Conservation (phyloP, 768 basidiomycete species). For the Lactarius psammicola region DNA sequence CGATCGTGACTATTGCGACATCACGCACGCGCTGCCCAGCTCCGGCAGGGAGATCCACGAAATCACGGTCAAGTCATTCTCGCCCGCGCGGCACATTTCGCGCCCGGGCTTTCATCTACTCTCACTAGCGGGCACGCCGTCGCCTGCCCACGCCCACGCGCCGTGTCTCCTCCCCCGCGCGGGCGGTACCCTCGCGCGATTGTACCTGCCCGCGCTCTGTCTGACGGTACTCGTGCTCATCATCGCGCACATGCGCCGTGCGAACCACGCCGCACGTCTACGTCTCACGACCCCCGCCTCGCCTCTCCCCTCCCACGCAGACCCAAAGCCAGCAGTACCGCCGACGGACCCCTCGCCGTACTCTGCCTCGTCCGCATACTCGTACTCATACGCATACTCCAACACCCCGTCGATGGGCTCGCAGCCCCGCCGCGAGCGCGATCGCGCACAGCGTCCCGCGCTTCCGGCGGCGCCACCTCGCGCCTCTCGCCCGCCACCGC, state of each 20-base stretch:
- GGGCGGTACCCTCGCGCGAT: constrained; percentile 51
- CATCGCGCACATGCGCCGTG: constrained; percentile 42
- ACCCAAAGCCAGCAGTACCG: not conserved
- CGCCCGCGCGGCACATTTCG: constrained; percentile 66
- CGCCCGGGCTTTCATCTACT: constrained; percentile 85
- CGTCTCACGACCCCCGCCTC: constrained; percentile 26
- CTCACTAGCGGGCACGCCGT: constrained; percentile 48
- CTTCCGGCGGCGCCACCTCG: not conserved
- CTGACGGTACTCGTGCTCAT: constrained; percentile 52
- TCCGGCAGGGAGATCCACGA: constrained; percentile 51
- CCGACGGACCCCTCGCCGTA: constrained; percentile 22
- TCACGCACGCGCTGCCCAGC: constrained; percentile 47
- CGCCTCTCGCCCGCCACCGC: not conserved
- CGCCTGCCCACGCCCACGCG: constrained; percentile 56
- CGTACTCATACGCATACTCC: constrained; percentile 28
- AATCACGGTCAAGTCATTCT: constrained; percentile 87
- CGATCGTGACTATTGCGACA: constrained; percentile 89
- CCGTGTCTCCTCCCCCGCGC: constrained; percentile 81
- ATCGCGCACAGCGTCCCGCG: no score
- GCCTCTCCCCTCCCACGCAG: constrained; percentile 14
- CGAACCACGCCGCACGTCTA: constrained; percentile 18
- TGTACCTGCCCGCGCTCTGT: constrained; percentile 64
- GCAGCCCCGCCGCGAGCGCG: constrained; percentile 9
- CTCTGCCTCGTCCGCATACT: constrained; percentile 29
- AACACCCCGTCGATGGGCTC: constrained; percentile 23